Conservation (phyloP, 2,329 filamentous ascomycete species). For the Paracamarosporium sp. region DNA sequence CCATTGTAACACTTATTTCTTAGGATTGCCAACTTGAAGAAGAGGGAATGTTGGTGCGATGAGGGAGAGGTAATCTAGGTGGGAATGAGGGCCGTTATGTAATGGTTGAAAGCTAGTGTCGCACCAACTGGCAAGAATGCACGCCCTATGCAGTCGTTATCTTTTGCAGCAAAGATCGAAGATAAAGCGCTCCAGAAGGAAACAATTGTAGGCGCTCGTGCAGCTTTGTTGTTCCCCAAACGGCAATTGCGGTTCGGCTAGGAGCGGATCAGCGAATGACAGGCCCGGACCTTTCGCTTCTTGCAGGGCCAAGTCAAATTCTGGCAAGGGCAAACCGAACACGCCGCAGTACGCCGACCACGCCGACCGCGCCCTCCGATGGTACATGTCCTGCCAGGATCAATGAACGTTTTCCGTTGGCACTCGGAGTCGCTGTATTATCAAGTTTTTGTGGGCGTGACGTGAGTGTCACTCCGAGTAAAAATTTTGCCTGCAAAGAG, state of each 20-base stretch:
- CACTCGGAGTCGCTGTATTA: neutral
- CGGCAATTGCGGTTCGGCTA: constrained; percentile 33
- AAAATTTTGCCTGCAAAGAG: neutral
- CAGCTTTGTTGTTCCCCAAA: constrained; percentile 24
- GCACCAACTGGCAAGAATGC: neutral
- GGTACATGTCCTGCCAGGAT: neutral
- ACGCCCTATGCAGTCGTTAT: constrained; percentile 23
- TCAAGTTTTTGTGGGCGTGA: neutral
- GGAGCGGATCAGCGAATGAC: constrained; percentile 36
- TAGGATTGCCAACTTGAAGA: neutral
- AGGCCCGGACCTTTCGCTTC: constrained; percentile 25
- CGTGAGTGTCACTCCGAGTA: neutral
- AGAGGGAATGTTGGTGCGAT: neutral
- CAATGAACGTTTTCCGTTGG: neutral
- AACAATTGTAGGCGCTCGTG: constrained; percentile 14
- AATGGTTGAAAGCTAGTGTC: neutral
- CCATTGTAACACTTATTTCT: constrained; percentile 23
- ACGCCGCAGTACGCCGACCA: neutral
- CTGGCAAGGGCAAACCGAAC: constrained; percentile 3
- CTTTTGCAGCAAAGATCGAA: neutral
- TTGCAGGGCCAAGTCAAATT: constrained; percentile 13
- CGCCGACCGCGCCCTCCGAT: constrained; percentile 1
- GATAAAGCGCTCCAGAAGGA: neutral
- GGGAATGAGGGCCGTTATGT: neutral
- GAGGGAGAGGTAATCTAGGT: neutral